These are phyloP conservation scores for Lyophyllum atratum DNA, from an alignment of 768 basidiomycete genomes.

Conservation along the genomic window DNA sequence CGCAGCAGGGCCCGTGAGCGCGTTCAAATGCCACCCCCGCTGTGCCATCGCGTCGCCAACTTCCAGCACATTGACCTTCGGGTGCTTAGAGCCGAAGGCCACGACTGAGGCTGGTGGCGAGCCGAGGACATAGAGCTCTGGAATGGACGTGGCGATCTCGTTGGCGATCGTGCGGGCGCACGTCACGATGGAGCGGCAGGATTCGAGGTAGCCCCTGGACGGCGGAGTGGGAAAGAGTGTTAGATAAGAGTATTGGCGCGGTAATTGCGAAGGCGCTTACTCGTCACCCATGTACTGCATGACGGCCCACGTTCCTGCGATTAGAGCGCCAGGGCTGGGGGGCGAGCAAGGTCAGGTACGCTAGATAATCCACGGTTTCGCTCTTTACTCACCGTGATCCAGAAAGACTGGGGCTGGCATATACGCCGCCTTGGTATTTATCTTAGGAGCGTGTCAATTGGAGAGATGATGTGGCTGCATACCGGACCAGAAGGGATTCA, in stretches of 20 bases:
- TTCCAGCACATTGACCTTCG: conserved; percentile 72
- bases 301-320: conserved; percentile 96
- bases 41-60: conserved; percentile 89
- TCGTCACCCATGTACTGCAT: conserved; percentile 91
- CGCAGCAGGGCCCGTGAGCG: conserved; percentile 73
- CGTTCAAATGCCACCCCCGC: conserved; percentile 92
- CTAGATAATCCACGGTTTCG: neutral
- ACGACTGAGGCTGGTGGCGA: conserved; percentile 89
- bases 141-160: conserved; percentile 65
- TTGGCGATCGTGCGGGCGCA: conserved; percentile 71
- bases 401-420: conserved; percentile 86
- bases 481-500: conserved; percentile 81
- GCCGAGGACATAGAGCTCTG: conserved; percentile 87
- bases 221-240: neutral
- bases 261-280: conserved; percentile 43
- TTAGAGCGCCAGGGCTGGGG: conserved; percentile 81
- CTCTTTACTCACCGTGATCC: conserved; percentile 74
- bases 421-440: conserved; percentile 70
- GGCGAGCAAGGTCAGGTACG: neutral
- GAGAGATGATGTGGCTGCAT: conserved; percentile 18
- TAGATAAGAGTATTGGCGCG: conserved; percentile 3
- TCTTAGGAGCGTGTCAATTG: neutral
- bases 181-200: conserved; percentile 81
- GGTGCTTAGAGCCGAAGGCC: conserved; percentile 75
- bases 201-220: conserved; percentile 82